Base-by-base conservation (phyloP, 306 rosid genomes). In the Prosopis cineraria region DNA sequence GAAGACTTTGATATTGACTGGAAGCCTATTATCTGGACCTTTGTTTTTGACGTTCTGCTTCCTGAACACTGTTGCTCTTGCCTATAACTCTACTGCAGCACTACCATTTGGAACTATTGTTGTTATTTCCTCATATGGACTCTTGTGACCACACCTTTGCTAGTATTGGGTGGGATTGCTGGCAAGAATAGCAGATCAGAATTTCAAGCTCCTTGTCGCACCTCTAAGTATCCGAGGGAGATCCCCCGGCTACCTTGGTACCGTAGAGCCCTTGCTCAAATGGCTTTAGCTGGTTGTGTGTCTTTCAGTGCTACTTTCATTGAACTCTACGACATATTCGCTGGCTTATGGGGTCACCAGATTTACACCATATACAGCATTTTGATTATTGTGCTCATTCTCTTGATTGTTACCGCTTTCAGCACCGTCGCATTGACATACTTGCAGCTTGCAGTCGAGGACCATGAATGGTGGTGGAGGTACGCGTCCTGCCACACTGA, bases 391-490 rank as follows among this genome's bases (percentile, higher is more conserved):
- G 82, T 85, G 39, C 80, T 85, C 91, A 80, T 82, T 73, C 85
- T 87, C 69, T 66, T 85, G 74, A 68, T 87, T 77, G 88, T 82
- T 73, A 87, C 91, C 60, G 87, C 91, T 66, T 87, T 87, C 72
- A 83, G 75, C 78, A 80, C 85, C 37, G 85, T 85, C 70, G 87
- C 89, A 29, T 74, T 87, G 78, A 87, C 91, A 33, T 87, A 82
- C 84, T 87, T 87, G 72, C 91, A 85, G 75, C 91, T 87, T 69
- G 84, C 86, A 69, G 75, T 86, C 53, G 91, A 85, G 81, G 91
- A 88, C 24, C 91, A 88, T 84, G 76, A 84, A 64, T 88, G 89
- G 91, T 85, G 91, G 88, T 84, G 86, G 91, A 85, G 89, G 89
- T 88, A 81, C 55, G 80, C 68, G 48, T 36, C 13, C 47, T 66